phyloP scores from a whole-genome alignment of 2,329 filamentous ascomycete genomes.

The Mycosphaerella sp. region DNA sequence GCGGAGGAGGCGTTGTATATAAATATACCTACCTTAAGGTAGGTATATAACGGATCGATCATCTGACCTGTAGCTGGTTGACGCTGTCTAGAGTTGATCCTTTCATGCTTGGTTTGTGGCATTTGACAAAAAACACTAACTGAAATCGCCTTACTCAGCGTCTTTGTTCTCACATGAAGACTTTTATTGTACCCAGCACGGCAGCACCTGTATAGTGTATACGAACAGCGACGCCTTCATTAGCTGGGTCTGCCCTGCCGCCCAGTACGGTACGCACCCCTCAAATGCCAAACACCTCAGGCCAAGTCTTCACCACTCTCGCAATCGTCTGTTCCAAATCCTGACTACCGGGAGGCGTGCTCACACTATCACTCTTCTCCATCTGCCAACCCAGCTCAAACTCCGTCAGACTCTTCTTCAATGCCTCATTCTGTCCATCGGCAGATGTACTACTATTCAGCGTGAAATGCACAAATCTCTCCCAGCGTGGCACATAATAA shows the following conservation, averaged over 20 bases:
- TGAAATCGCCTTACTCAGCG: no score
- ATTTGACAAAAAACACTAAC: neutral
- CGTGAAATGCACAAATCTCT: conserved; percentile 41
- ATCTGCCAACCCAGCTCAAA: conserved; percentile 23
- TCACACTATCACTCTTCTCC: conserved; percentile 12
- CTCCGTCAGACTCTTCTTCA: conserved; percentile 11
- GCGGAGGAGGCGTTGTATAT: neutral
- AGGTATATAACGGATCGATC: neutral
- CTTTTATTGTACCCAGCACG: no score
- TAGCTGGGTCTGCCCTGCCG: no score
- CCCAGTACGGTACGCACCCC: neutral
- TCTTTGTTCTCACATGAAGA: no score
- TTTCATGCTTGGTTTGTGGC: neutral
- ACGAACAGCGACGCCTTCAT: no score
- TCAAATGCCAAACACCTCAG: conserved; percentile 13
- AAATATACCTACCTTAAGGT: no score
- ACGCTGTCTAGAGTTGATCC: neutral
- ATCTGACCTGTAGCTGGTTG: neutral
- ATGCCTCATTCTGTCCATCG: conserved; percentile 15
- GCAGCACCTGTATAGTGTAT: no score
- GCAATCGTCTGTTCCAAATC: conserved; percentile 9
- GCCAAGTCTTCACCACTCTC: conserved; percentile 16
- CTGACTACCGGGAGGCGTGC: neutral
- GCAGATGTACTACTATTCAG: conserved; percentile 12
- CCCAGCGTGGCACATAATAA: conserved; percentile 46